Percentiles rank a stretch among this genome's conserved stretches.
Evolutionary conservation across 345 rosid species (phyloP).

Genomic region (Citrus glauca): DNA sequence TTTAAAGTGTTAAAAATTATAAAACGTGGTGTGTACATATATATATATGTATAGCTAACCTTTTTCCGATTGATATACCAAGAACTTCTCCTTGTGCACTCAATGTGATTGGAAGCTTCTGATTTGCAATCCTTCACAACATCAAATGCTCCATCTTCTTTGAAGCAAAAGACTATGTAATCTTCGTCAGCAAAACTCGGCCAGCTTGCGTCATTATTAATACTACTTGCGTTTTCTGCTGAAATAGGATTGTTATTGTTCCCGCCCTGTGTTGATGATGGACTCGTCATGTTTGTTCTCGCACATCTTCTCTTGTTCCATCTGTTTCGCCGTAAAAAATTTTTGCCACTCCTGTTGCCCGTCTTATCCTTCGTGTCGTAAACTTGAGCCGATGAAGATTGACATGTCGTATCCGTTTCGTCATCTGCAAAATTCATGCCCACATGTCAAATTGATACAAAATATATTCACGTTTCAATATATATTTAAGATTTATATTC

Average conservation of each 20-base stretch:
- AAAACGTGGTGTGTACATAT: neutral
- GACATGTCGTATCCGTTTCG: constrained; percentile 24
- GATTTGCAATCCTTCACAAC: constrained; percentile 42
- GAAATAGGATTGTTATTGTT: constrained; percentile 18
- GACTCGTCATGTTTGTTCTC: constrained; percentile 8
- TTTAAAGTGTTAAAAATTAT: neutral
- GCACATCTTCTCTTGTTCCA: constrained; percentile 16
- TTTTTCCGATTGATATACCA: constrained; percentile 26
- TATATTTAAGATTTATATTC: too few relatives aligned
- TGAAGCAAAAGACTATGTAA: constrained; percentile 60
- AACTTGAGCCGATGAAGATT: constrained; percentile 9
- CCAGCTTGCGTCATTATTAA: constrained; percentile 20
- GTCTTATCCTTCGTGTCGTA: constrained; percentile 11
- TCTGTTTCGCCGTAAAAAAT: constrained; percentile 17
- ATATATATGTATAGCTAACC: constrained; percentile 16
- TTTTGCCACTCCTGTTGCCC: constrained; percentile 22
- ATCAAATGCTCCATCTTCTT: constrained; percentile 59
- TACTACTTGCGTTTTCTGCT: constrained; percentile 15
- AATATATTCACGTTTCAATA: too few relatives aligned
- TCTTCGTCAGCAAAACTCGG: constrained; percentile 47
- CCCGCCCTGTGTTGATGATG: constrained; percentile 22
- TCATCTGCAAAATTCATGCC: constrained; percentile 26
- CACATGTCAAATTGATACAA: neutral
- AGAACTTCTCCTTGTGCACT: constrained; percentile 14
- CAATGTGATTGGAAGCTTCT: constrained; percentile 14